A percentile compares a stretch with the other conserved stretches of the same genome.
These are phyloP conservation scores for Ramalina peruviana DNA, from an alignment of 495 filamentous ascomycete species.

Conservation along the genomic window DNA sequence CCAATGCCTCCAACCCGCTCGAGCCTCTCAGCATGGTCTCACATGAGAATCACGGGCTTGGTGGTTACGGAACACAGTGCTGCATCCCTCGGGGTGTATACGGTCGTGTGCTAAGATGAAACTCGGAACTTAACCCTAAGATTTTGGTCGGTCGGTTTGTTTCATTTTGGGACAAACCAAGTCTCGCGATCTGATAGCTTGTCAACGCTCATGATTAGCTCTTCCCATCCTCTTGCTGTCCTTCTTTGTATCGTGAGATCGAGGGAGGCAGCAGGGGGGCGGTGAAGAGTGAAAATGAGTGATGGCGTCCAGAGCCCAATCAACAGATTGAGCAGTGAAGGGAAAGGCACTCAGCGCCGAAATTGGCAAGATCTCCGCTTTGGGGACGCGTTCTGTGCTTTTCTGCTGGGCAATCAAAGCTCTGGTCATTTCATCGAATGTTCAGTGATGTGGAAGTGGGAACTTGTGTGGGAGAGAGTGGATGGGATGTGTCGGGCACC, in stretches of 20 bases:
- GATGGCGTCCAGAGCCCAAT: conserved; percentile 30
- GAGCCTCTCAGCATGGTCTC: conserved; percentile 36
- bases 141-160: conserved; percentile 25
- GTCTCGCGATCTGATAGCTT: conserved; percentile 34
- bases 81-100: conserved; percentile 18
- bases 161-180: conserved; percentile 14
- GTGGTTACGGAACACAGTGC: conserved; percentile 12
- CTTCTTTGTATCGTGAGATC: too few species aligned
- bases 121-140: conserved; percentile 75
- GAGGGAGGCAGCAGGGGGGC: conserved; percentile 1
- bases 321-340: conserved; percentile 12
- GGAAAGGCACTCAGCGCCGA: conserved; percentile 42
- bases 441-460: conserved; percentile 25
- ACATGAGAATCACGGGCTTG: conserved; percentile 17
- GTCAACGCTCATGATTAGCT: conserved; percentile 31
- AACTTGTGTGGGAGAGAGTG: conserved; percentile 20
- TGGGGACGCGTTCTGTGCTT: conserved; percentile 48
- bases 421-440: conserved; percentile 39
- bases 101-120: conserved; percentile 35
- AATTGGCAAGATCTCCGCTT: conserved; percentile 45
- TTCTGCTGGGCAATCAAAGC: conserved; percentile 41
- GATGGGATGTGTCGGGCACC: conserved; percentile 23
- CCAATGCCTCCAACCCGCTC: conserved; percentile 11
- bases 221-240: conserved; percentile 12
- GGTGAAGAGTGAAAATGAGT: conserved; percentile 24